A percentile compares a stretch with the other conserved stretches of the same genome.
These are phyloP conservation scores for Diplodia mutila DNA, from an alignment of 2,329 filamentous ascomycete genomes.

Conservation along the genomic window DNA sequence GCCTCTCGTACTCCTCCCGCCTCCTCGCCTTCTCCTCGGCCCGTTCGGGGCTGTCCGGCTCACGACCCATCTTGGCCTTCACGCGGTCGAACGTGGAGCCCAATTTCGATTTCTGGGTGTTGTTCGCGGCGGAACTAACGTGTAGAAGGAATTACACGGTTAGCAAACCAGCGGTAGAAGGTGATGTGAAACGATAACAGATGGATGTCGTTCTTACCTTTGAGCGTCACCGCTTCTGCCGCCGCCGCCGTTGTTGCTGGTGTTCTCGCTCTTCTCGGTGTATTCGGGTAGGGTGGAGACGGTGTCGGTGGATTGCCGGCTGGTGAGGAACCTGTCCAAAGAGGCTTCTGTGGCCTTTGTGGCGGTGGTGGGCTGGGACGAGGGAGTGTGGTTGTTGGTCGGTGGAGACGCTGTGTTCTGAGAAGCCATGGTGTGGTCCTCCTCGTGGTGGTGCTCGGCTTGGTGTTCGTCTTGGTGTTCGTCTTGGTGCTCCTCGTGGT, in stretches of 20 bases:
- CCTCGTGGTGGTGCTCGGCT: not conserved
- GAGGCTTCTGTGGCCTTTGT: not conserved
- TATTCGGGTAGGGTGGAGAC: constrained; percentile 7
- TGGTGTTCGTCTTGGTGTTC: no score
- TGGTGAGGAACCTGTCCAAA: not conserved
- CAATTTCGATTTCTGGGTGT: not conserved
- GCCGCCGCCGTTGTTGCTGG: not conserved
- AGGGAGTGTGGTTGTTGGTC: no score
- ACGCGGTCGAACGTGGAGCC: not conserved
- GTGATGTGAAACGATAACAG: no score
- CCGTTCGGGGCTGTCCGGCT: not conserved
- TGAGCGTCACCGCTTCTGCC: not conserved
- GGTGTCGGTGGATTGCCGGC: not conserved
- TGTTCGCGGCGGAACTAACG: not conserved
- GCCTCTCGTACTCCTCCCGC: constrained; percentile 15
- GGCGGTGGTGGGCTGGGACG: no score
- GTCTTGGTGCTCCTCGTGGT: no score
- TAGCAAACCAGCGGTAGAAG: not conserved
- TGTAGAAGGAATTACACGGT: not conserved
- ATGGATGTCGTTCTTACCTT: no score
- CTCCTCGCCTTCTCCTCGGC: constrained; percentile 4
- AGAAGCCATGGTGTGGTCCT: not conserved
- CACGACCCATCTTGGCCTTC: constrained; percentile 7
- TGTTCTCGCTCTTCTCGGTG: not conserved
- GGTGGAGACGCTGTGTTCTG: not conserved